phyloP scores from a whole-genome alignment of 352 stramenopile species.

The Phytophthora nicotianae region DNA sequence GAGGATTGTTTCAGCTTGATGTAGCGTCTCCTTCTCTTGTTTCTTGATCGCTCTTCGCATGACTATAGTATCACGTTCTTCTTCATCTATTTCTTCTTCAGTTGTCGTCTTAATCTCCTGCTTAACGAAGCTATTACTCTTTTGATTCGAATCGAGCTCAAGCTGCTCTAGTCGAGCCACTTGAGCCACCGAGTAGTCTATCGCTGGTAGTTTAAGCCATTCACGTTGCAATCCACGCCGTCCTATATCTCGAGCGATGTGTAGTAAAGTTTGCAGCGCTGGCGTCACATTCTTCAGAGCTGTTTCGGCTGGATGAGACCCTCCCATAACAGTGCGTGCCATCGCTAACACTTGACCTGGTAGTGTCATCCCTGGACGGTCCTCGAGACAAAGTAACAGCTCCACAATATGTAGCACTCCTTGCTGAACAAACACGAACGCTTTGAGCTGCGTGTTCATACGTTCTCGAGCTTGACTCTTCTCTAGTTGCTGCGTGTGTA shows the following conservation, averaged over 20 bases:
- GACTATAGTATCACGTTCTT: slow-evolving; percentile 20
- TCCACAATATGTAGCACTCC: slow-evolving; percentile 62
- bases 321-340: slow-evolving; percentile 26
- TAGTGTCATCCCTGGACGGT: slow-evolving; percentile 20
- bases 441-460: slow-evolving; percentile 51
- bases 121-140: not conserved
- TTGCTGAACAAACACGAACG: slow-evolving; percentile 63
- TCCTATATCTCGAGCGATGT: slow-evolving; percentile 21
- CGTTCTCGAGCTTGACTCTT: slow-evolving; percentile 48
- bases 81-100: slow-evolving; percentile 29
- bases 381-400: slow-evolving; percentile 59
- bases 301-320: slow-evolving; percentile 24
- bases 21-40: slow-evolving; percentile 51
- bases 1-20: slow-evolving; percentile 51
- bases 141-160: slow-evolving; percentile 12
- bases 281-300: slow-evolving; percentile 29
- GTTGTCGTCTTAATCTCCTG: slow-evolving; percentile 1
- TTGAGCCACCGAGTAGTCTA: slow-evolving; percentile 30
- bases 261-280: slow-evolving; percentile 24
- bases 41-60: slow-evolving; percentile 46
- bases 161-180: slow-evolving; percentile 43
- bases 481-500: slow-evolving; percentile 41
- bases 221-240: slow-evolving; percentile 28
- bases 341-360: slow-evolving; percentile 1
- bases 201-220: slow-evolving; percentile 25